These are phyloP conservation scores for Pseudogymnoascus sp. DNA, from an alignment of 2,329 filamentous ascomycete species.

Conservation along the genomic window DNA sequence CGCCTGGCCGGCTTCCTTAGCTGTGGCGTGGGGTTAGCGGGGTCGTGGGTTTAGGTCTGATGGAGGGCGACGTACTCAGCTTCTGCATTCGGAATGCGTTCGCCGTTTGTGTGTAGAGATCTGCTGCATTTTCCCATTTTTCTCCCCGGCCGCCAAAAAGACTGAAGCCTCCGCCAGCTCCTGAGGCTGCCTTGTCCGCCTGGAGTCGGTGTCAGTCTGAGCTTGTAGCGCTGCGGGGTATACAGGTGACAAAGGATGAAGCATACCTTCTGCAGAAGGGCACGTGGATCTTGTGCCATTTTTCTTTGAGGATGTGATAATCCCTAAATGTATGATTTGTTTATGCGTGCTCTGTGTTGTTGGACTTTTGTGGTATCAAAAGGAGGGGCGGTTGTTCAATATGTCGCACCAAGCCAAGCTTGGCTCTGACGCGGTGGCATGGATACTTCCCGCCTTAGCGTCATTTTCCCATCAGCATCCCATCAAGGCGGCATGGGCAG, in stretches of 20 bases:
- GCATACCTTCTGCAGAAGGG: conserved; percentile 66
- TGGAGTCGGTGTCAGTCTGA: conserved; percentile 33
- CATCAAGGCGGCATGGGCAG: background rate
- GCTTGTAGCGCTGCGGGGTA: conserved; percentile 11
- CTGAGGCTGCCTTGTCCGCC: conserved; percentile 76
- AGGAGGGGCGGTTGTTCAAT: background rate
- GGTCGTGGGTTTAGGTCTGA: background rate
- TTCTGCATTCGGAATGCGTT: conserved; percentile 89
- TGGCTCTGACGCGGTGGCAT: conserved; percentile 10
- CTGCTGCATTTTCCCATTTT: conserved; percentile 83
- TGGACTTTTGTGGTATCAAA: background rate
- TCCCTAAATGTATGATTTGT: conserved; percentile 11
- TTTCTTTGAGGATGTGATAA: conserved; percentile 10
- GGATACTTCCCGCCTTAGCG: conserved; percentile 7
- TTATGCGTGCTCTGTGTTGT: conserved; percentile 11
- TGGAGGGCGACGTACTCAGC: conserved; percentile 49
- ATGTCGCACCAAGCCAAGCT: conserved; percentile 2
- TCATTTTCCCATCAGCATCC: conserved; percentile 2
- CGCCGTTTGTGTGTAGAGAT: conserved; percentile 78
- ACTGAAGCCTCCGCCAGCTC: conserved; percentile 74
- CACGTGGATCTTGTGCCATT: conserved; percentile 72
- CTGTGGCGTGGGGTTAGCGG: background rate
- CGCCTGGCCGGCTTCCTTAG: conserved; percentile 74
- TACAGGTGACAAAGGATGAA: background rate
- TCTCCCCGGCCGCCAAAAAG: conserved; percentile 82